phyloP scores from a whole-genome alignment of 2,329 filamentous ascomycete species.

The Cladosporium colombiae region DNA sequence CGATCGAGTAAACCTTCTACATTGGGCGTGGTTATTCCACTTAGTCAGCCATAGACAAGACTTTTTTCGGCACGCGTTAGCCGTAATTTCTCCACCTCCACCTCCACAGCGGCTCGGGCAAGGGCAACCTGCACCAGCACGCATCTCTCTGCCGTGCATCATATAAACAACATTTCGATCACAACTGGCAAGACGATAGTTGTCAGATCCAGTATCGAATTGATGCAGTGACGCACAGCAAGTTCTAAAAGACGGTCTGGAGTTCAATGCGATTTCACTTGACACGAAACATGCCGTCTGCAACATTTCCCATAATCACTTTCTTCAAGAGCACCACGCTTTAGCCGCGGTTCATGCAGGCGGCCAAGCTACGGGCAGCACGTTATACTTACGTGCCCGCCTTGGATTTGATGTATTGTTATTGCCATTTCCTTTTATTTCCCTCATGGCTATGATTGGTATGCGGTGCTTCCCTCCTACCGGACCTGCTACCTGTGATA shows the following conservation, averaged over 20 bases:
- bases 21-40: neutral
- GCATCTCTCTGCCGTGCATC: neutral
- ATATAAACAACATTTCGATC: neutral
- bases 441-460: neutral
- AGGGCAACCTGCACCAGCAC: neutral
- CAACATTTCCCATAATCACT: neutral
- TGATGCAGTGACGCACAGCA: neutral
- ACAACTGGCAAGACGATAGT: neutral
- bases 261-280: neutral
- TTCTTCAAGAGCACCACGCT: neutral
- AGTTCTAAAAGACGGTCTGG: neutral
- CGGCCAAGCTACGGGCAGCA: constrained; percentile 18
- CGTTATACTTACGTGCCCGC: constrained; percentile 15
- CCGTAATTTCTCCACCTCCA: constrained; percentile 9
- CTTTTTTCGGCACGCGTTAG: constrained; percentile 2
- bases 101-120: constrained; percentile 9
- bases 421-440: neutral
- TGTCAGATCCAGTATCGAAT: neutral
- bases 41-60: constrained; percentile 3
- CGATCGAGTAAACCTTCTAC: neutral
- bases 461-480: neutral
- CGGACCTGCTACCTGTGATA: neutral
- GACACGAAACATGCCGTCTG: neutral
- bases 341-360: constrained; percentile 17
- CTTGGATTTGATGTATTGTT: neutral